Conservation (phyloP, 2,329 filamentous ascomycete genomes). For the Apiospora aurea region DNA sequence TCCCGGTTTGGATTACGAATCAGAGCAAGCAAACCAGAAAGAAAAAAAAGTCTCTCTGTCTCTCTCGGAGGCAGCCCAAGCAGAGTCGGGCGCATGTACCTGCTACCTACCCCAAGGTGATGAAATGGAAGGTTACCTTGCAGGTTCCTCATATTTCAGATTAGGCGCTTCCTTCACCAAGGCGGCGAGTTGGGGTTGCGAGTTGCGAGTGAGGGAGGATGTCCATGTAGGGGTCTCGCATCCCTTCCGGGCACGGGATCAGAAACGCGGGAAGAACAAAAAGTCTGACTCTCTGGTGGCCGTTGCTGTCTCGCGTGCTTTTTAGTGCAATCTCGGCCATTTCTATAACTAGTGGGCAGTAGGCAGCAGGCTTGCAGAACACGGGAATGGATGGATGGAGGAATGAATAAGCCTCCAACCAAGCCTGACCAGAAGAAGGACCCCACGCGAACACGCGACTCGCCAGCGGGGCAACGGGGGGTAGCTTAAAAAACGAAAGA, state of each 20-base stretch:
- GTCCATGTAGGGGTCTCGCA: neutral
- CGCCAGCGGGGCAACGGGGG: neutral
- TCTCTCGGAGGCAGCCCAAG: neutral
- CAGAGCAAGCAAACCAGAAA: neutral
- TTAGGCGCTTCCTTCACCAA: conserved; percentile 16
- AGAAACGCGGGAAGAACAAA: conserved; percentile 2
- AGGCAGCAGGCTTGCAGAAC: neutral
- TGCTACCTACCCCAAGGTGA: neutral
- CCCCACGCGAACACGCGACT: conserved; percentile 11
- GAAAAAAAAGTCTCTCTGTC: neutral
- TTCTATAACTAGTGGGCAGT: neutral
- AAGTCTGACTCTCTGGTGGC: conserved; percentile 13
- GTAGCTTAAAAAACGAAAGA: neutral
- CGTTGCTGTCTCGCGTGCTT: conserved; percentile 6
- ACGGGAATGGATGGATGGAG: neutral
- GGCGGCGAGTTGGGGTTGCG: neutral
- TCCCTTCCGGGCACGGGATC: neutral
- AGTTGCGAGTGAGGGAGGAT: neutral
- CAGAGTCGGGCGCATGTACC: neutral
- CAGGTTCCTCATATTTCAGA: neutral
- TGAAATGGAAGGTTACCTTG: conserved; percentile 2
- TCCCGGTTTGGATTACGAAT: conserved; percentile 8
- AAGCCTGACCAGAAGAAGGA: neutral
- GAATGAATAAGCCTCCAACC: neutral
- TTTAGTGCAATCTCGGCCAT: conserved; percentile 4